Base-by-base conservation (phyloP, 2,329 filamentous ascomycete species). In the Penicillium griseofulvum region DNA sequence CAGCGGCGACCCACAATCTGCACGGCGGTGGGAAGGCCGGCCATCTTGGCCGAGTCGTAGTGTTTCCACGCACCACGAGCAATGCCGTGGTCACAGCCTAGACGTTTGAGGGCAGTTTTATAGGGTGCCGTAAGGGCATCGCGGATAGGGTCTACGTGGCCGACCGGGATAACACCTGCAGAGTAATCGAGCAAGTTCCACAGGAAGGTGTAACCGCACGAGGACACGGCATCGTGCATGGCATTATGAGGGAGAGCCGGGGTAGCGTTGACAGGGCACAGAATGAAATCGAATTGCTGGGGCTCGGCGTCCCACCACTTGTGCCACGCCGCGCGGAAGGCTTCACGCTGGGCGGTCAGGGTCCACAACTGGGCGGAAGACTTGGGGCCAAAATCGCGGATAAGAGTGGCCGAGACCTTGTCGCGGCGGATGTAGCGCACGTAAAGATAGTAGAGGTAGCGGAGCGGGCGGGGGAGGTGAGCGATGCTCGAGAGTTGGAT, bases 151-250 rank as follows among this genome's bases (percentile, higher is more conserved):
- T 96, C 88, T 0, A 97, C 92, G 57, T 91, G 89, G 0, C 90
- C 93, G 1, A 97, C 86, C 0, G 93, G 92, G 22, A 97, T 68
- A 34, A 96, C 85, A 36, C 92, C 92, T 12, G 84, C 83, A 1
- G 89, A 84, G 74, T 97, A 97, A 70, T 97, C 93, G 46, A 97
- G 83, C 84, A 97, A 62, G 66, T 97, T 97, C 78, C 94, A 97
- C 53, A 96, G 75, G 70, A 97, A 96, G 0, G 92, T 97, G 69
- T 97, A 97, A 1, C 91, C 91, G 66, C 92, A 97, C 62, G 87
- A 90, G 59, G 88, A 89, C 42, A 94, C 86, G 3, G 90, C 90
- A 65, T 93, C 87, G 62, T 85, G 84, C 91, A 96, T 97, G 0
- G 86, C 91, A 44, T 87, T 84, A 69, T 96, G 91, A 0, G 91